Evolutionary conservation across 148 eudicot genomes (phyloP), one percentile per base, ranked within the genome.

Genomic region (Fagopyrum tataricum): DNA sequence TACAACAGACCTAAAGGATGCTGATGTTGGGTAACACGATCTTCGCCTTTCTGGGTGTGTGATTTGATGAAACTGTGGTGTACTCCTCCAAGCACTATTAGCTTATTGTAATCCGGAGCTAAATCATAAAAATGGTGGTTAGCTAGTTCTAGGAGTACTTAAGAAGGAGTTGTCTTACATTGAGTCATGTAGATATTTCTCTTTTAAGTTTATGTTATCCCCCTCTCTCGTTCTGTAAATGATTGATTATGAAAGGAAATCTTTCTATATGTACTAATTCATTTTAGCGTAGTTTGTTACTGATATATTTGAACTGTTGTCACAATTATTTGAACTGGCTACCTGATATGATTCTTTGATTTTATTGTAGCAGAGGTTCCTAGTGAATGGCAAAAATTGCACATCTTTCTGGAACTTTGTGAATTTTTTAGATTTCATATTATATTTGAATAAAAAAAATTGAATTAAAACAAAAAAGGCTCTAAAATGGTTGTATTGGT

Each of bases 1-100:
- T 95, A 95, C 72, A 55, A 64, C 72, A 86, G 97, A 80, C 75
- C 93, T 21, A 52, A 58, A 37, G 73, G 76, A 62, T 91, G 99
- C 79, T 95, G 85, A 91, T 15, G 74, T 64, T 64, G 18, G n/a
- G 42, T 4, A 31, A 4, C 68, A 37, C 14, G 41, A 31, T 31
- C n/a, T 62, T 13, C 68, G 14, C 68, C 15, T 31, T 31, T 13
- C 39, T 23, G 68, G 68, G 39, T 37, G 68, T 62, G 68, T 31
- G 68, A 41, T 62, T 62, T 55, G 23, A 18, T 18, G 61, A 15
- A 2, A 31, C 8, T 46, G 49, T 46, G 8, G 10, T 46, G 10
- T 46, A 46, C 49, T 46, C 49, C 49, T 8, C 49, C 49, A 46
- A 8, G 49, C 49, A 46, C 49, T 46, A 46, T 8, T 46, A 13